Base-by-base conservation (phyloP, 2,329 filamentous ascomycete genomes). In the Paramyrothecium roridum region DNA sequence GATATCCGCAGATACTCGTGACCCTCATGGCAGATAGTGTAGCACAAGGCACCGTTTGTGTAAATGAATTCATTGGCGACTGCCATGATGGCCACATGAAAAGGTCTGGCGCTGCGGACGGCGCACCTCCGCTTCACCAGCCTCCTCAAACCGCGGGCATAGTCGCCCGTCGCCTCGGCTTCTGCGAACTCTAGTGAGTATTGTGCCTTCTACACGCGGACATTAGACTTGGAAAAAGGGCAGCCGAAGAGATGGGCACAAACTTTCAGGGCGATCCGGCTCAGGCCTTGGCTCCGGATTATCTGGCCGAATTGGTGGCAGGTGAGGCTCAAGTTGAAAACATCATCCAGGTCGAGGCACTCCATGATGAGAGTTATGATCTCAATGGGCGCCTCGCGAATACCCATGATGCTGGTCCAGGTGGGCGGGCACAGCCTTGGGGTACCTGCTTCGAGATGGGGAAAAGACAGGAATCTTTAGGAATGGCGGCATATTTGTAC, bases 11-110 rank as follows among this genome's bases (percentile, higher is more conserved):
- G 75, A 50, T 66, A 63, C 57, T 66, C 52, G 37, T 63, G 56
- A 46, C 78, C 76, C 57, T 66, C 52, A 37, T 63, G 56, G 47
- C 78, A 75, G 45, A 77, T 66, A 12, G 82, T 78, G 64, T 91
- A 88, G 61, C 87, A 90, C 17, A 92, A 71, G 12, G 83, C 76
- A 7, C 88, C 87, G 55, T 84, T 78, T 19, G 76, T 74, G 65
- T 88, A 91, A 2, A 85, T 67, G 68, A 87, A 90, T 3, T 77
- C 75, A 22, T 84, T 79, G 3, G 80, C 86, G 52, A 83, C 74
- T 3, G 80, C 87, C 33, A 91, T 65, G 1, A 86, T 73, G 2
- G 80, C 80, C 17, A 81, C 80, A 0, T 82, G 78, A 65, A 84
- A 91, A 0, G 89, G 89, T 33, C 77, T 71, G 6, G 85, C 86